phyloP scores from a whole-genome alignment of 2,329 filamentous ascomycete genomes.

The Microdochium paspali region DNA sequence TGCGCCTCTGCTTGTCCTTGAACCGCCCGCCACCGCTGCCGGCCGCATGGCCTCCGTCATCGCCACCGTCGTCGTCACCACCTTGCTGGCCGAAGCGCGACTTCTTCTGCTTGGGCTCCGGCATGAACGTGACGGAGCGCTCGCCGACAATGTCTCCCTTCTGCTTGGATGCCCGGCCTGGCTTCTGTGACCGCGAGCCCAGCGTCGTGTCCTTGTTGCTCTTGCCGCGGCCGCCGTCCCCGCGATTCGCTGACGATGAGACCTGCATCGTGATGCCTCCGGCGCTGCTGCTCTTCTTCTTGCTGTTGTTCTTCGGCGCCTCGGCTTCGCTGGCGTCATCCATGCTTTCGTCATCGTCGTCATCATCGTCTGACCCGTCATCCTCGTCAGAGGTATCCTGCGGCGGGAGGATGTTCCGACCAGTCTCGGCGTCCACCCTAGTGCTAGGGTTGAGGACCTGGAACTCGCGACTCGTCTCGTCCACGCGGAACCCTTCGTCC shows the following conservation, averaged over 20 bases:
- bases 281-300: slow-evolving; percentile 10
- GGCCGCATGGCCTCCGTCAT: not conserved
- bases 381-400: slow-evolving; percentile 39
- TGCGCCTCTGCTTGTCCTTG: slow-evolving; percentile 41
- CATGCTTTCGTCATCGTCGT: slow-evolving; percentile 22
- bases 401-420: slow-evolving; percentile 18
- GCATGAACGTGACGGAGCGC: slow-evolving; percentile 65
- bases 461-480: slow-evolving; percentile 84
- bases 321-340: slow-evolving; percentile 32
- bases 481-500: slow-evolving; percentile 85
- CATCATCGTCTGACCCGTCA: slow-evolving; percentile 22
- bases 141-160: slow-evolving; percentile 48
- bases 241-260: slow-evolving; percentile 57
- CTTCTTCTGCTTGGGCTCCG: slow-evolving; percentile 44
- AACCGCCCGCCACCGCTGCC: not conserved
- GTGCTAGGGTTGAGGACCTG: slow-evolving; percentile 83
- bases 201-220: slow-evolving; percentile 44
- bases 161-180: slow-evolving; percentile 33
- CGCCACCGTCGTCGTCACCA: slow-evolving; percentile 3
- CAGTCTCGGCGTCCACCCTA: slow-evolving; percentile 26
- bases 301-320: slow-evolving; percentile 8
- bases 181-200: slow-evolving; percentile 44
- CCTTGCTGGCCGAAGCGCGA: slow-evolving; percentile 2
- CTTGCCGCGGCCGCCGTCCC: slow-evolving; percentile 47
- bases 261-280: slow-evolving; percentile 53